phyloP scores from a whole-genome alignment of 2,329 filamentous ascomycete species.

The Paraphaeosphaeria sporulosa region DNA sequence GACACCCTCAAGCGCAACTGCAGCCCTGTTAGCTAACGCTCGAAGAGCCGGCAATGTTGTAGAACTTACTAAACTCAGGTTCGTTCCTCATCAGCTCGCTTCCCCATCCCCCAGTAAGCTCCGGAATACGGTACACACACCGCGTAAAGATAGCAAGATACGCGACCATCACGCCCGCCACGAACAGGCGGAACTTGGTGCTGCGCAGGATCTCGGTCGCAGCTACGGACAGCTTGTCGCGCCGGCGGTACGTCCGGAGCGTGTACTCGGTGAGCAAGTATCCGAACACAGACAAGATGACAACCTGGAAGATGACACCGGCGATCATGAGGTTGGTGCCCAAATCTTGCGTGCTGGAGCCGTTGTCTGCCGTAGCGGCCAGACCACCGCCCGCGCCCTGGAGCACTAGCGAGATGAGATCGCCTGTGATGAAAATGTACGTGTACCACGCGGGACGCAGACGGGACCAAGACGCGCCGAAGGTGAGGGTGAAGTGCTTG shows the following conservation, averaged over 20 bases:
- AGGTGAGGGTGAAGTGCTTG: slow-evolving; percentile 64
- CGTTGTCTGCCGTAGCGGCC: slow-evolving; percentile 58
- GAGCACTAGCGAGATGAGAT: slow-evolving; percentile 65
- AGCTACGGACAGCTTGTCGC: slow-evolving; percentile 29
- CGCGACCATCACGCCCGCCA: slow-evolving; percentile 47
- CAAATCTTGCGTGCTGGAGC: slow-evolving; percentile 49
- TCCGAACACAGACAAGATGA: slow-evolving; percentile 59
- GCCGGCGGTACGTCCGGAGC: slow-evolving; percentile 39
- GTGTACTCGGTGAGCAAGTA: slow-evolving; percentile 49
- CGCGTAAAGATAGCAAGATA: slow-evolving; percentile 57
- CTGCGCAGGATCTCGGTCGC: slow-evolving; percentile 31
- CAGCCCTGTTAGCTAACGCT: neutral
- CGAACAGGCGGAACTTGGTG: slow-evolving; percentile 40
- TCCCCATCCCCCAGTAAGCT: slow-evolving; percentile 57
- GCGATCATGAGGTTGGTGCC: slow-evolving; percentile 66
- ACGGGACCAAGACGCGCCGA: slow-evolving; percentile 52
- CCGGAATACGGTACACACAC: slow-evolving; percentile 59
- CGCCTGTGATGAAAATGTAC: slow-evolving; percentile 67
- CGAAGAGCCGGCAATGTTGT: too few relatives aligned
- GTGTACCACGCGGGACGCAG: slow-evolving; percentile 57
- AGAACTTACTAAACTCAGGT: slow-evolving; percentile 48
- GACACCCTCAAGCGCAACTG: slow-evolving; percentile 59
- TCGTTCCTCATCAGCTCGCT: slow-evolving; percentile 58
- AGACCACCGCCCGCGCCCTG: slow-evolving; percentile 67
- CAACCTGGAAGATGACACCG: slow-evolving; percentile 65